Conservation (phyloP, 1,284 basidiomycete species). For the Vanrija pseudolonga region DNA sequence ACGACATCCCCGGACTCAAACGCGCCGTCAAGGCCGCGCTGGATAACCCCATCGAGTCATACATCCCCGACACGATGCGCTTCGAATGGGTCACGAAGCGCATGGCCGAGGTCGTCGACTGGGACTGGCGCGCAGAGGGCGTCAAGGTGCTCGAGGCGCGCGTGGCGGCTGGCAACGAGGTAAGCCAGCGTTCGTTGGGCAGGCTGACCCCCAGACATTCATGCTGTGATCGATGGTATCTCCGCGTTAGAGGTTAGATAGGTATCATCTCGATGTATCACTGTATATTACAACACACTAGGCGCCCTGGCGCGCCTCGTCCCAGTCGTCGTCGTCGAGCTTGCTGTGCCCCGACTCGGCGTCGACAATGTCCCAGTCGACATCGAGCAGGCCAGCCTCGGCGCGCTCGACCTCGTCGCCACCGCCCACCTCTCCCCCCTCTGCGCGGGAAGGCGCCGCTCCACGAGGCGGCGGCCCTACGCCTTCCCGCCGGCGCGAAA, state of each 20-base stretch:
- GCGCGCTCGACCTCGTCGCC: neutral
- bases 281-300: neutral
- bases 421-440: neutral
- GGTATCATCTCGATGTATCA: neutral
- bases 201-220: too few species aligned
- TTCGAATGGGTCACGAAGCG: conserved; percentile 12
- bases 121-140: conserved; percentile 21
- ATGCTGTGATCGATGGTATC: too few species aligned
- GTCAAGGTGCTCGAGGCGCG: conserved; percentile 21
- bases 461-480: neutral
- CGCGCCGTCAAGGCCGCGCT: conserved; percentile 24
- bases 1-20: conserved; percentile 22
- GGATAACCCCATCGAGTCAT: conserved; percentile 29
- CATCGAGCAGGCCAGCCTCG: neutral
- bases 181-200: too few species aligned
- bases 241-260: too few species aligned
- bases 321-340: conserved; percentile 18
- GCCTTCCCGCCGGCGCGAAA: conserved; percentile 37
- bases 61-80: conserved; percentile 28
- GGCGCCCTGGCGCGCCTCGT: conserved; percentile 8
- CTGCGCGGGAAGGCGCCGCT: conserved; percentile 9
- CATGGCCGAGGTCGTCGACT: conserved; percentile 14
- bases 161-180: conserved; percentile 7
- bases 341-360: conserved; percentile 1
- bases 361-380: conserved; percentile 15